Evolutionary conservation across 2,329 filamentous ascomycete genomes (phyloP), one percentile per base, ranked within the genome.

Genomic region (Sordariomycetes sp.): DNA sequence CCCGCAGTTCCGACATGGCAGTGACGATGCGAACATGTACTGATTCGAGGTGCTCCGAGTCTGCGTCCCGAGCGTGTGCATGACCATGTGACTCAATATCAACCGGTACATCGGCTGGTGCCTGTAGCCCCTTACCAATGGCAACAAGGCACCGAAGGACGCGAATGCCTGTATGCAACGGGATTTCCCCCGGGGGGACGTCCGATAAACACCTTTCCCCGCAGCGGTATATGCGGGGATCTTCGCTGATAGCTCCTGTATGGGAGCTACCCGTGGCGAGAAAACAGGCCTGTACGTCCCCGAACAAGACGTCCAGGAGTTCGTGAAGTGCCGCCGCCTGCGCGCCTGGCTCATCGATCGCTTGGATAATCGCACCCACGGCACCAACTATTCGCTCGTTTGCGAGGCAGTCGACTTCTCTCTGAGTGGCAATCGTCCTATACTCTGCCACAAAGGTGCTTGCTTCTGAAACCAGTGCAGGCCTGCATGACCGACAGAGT

Each of bases 321-420:
- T 60, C 53, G 11, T 43, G 37, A 34, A 62, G 28, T 59, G 81
- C 78, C 34, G 68, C 68, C 1, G 81, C 69, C 61, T 83, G 83
- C 18, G 75, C 73, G 24, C 74, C 71, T 54, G 86, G 78, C 2
- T 82, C 78, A 1, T 81, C 73, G 11, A 90, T 76, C 10, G 88
- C 87, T 70, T 94, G 88, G 34, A 91, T 80, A 51, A 94, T 85
- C 10, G 83, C 85, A 10, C 88, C 82, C 62, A 94, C 88, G 1
- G 84, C 89, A 48, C 87, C 83, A 5, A 90, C 77, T 0, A 93
- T 81, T 63, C 83, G 83, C 66, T 92, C 88, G 65, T 89, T 89
- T 1, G 85, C 85, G 57, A 85, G 74, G 46, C 81, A 81, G 61
- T 92, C 87, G 11, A 89, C 74, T 8, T 61, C 64, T n/a, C 63